Percentiles rank a stretch among this genome's conserved stretches.
phyloP scores from a whole-genome alignment of 768 basidiomycete species.

The Naganishia antarctica region DNA sequence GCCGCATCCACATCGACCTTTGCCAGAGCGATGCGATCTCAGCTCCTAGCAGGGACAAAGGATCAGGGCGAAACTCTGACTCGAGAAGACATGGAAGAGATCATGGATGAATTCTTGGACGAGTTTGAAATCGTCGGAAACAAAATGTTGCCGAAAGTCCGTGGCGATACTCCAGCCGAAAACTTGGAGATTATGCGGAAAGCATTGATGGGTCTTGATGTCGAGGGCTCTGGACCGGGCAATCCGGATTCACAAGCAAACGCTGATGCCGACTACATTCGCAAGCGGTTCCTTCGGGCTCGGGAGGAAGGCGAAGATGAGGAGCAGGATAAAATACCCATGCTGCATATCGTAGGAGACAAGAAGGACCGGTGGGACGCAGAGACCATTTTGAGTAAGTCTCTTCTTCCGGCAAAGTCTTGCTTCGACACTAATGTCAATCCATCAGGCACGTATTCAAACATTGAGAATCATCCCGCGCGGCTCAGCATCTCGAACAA shows the following conservation, averaged over 20 bases:
- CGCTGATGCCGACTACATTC: constrained; percentile 25
- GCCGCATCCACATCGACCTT: constrained; percentile 36
- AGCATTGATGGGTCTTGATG: constrained; percentile 63
- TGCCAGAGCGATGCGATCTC: constrained; percentile 31
- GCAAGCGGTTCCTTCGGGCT: constrained; percentile 32
- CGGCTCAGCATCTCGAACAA: constrained; percentile 58
- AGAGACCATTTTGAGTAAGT: constrained; percentile 87
- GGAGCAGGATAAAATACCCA: constrained; percentile 53
- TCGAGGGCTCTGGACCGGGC: constrained; percentile 29
- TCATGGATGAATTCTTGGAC: constrained; percentile 89
- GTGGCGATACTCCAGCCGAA: constrained; percentile 66
- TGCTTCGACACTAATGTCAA: background rate
- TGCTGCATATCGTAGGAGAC: constrained; percentile 54
- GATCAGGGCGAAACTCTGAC: constrained; percentile 45
- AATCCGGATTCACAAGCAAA: constrained; percentile 29
- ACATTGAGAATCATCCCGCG: constrained; percentile 92
- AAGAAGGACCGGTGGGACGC: constrained; percentile 81
- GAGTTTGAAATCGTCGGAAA: constrained; percentile 82
- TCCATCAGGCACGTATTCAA: constrained; percentile 80
- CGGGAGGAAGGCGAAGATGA: constrained; percentile 49
- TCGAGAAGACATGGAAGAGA: constrained; percentile 79
- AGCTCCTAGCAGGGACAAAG: constrained; percentile 25
- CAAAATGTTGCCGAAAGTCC: constrained; percentile 71
- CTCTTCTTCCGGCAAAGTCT: background rate
- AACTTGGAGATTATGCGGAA: constrained; percentile 75